Evolutionary conservation across 495 filamentous ascomycete species (phyloP), one percentile per base, ranked within the genome.

Genomic region (Aspergillus wentii): DNA sequence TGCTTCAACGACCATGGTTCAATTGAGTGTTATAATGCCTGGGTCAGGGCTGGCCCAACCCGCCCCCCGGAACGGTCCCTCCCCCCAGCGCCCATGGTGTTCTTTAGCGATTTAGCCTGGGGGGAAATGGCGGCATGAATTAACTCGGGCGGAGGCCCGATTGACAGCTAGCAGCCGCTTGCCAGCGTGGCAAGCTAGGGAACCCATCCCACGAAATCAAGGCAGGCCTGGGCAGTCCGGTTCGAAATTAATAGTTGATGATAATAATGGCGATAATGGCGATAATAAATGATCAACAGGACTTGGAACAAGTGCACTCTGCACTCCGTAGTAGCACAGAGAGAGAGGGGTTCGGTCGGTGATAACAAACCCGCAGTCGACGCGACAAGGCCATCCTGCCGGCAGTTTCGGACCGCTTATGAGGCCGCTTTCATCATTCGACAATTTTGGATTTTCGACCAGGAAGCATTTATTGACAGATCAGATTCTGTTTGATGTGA

Each of bases 161-260:
- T 25, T 53, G 53, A 57, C 49, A 53, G 53, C 33, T 53, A 46
- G 41, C 52, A 42, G 33, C 23, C 26, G 11, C 19, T 26, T 57
- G 47, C 49, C 53, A 57, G 49, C 49, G 49, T 57, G 53, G 53
- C 49, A 49, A n/a, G n/a, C n/a, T n/a, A n/a, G n/a, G n/a, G n/a
- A n/a, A n/a, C n/a, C n/a, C n/a, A n/a, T n/a, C n/a, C n/a, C n/a
- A n/a, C n/a, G n/a, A n/a, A n/a, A n/a, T n/a, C n/a, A n/a, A n/a
- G n/a, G n/a, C n/a, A n/a, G n/a, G n/a, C n/a, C n/a, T n/a, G n/a
- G n/a, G n/a, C n/a, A n/a, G n/a, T n/a, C n/a, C n/a, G n/a, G n/a
- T n/a, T n/a, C n/a, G n/a, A n/a, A n/a, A n/a, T n/a, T n/a, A n/a
- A n/a, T n/a, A n/a, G n/a, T n/a, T 35, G 9, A 35, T 31, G 26